These are phyloP conservation scores for Colletotrichum noveboracense DNA, from an alignment of 2,329 filamentous ascomycete species.

Conservation along the genomic window DNA sequence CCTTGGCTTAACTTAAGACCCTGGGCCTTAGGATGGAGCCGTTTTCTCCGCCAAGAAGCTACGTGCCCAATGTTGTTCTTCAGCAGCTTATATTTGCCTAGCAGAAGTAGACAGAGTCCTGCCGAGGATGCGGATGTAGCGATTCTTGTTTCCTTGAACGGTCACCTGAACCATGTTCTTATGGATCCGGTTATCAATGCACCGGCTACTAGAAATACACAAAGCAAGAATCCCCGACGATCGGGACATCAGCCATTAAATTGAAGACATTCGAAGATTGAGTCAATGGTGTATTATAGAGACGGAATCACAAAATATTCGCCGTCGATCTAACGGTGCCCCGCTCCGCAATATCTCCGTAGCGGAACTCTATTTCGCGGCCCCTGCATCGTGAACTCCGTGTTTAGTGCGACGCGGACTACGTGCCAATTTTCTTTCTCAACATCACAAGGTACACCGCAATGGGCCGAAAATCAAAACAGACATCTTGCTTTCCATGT, in stretches of 20 bases:
- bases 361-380: not conserved
- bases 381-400: not conserved
- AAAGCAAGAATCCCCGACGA: rapidly evolving
- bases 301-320: not conserved
- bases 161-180: not conserved
- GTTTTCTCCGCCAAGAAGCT: not conserved
- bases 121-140: not conserved
- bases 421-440: not conserved
- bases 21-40: not conserved
- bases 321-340: not conserved
- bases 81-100: rapidly evolving
- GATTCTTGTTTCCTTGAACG: not conserved
- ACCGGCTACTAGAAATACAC: not conserved
- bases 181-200: not conserved
- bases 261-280: no score
- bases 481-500: slow-evolving; percentile 3
- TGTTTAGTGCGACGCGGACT: not conserved
- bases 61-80: not conserved
- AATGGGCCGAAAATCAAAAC: slow-evolving; percentile 9
- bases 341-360: not conserved
- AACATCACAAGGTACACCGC: not conserved
- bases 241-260: not conserved
- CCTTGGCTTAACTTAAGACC: not conserved
- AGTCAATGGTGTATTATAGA: not conserved
- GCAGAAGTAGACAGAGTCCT: not conserved